Evolutionary conservation across 768 basidiomycete species (phyloP).

Genomic region (Termitomyces sp.): DNA sequence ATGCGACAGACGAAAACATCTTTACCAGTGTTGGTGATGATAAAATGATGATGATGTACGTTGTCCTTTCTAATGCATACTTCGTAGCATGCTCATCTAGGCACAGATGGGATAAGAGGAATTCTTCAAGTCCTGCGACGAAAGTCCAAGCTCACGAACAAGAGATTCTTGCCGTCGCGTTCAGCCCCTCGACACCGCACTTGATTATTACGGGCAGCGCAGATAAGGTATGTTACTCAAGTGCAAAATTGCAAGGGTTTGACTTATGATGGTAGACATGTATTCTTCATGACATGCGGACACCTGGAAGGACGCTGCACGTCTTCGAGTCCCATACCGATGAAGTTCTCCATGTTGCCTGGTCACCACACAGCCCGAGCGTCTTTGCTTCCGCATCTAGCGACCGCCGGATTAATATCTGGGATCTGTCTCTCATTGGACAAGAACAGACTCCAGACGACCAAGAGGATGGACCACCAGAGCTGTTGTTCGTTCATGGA

Average conservation of each 20-base stretch:
- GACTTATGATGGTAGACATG: conserved; percentile 59
- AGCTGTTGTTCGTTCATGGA: conserved; percentile 94
- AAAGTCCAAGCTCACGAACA: conserved; percentile 85
- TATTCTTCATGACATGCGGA: conserved; percentile 83
- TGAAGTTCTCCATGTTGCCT: conserved; percentile 90
- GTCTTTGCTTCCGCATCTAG: conserved; percentile 95
- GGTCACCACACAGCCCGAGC: conserved; percentile 92
- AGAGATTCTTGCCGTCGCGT: conserved; percentile 89
- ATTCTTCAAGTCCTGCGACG: conserved; percentile 62
- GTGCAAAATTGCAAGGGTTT: background rate
- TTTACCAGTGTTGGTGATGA: conserved; percentile 98
- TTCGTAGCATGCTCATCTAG: conserved; percentile 1
- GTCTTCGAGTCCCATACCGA: conserved; percentile 92
- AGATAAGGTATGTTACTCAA: conserved; percentile 66
- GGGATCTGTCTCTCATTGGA: conserved; percentile 92
- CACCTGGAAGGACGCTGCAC: conserved; percentile 75
- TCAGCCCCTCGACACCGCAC: conserved; percentile 78
- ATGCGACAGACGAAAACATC: conserved; percentile 73
- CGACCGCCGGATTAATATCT: conserved; percentile 90
- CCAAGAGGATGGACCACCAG: conserved; percentile 97
- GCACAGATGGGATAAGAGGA: conserved; percentile 88
- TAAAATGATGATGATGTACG: conserved; percentile 89
- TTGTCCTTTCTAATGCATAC: conserved; percentile 10
- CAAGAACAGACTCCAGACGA: conserved; percentile 97
- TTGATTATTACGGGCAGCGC: conserved; percentile 89